Percentiles rank a stretch among this genome's conserved stretches.
Evolutionary conservation across 2,329 filamentous ascomycete genomes (phyloP).

Genomic region (Sporothrix pallida): DNA sequence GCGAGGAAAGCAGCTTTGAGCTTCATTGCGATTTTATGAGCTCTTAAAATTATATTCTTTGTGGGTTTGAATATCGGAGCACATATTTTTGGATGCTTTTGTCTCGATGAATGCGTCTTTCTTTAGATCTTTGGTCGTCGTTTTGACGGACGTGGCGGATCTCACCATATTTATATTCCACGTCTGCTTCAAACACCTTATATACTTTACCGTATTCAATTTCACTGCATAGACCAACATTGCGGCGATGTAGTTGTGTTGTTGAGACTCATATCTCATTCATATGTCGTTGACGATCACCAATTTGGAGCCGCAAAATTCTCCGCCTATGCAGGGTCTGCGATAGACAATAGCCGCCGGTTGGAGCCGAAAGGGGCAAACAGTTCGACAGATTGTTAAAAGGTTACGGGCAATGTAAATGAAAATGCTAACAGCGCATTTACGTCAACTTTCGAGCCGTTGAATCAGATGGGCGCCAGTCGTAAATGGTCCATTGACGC

Average conservation of each 20-base stretch:
- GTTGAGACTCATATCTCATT: slow-evolving; percentile 2
- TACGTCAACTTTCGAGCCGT: no score
- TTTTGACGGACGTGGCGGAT: no score
- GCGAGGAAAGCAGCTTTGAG: not conserved
- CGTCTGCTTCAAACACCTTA: no score
- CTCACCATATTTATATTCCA: no score
- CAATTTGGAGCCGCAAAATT: not conserved
- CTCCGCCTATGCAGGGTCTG: not conserved
- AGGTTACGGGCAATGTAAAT: not conserved
- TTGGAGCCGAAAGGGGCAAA: not conserved
- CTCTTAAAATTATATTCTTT: not conserved
- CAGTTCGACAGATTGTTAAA: not conserved
- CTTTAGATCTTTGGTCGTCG: no score
- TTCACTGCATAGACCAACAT: not conserved
- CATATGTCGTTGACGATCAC: no score
- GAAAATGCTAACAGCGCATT: not conserved
- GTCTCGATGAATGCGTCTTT: no score
- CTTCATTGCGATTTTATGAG: not conserved
- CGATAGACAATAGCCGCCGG: slow-evolving; percentile 6
- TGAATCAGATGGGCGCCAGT: no score
- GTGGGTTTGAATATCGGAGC: no score
- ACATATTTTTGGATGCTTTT: no score
- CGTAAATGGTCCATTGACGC: no score
- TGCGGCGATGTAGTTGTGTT: not conserved
- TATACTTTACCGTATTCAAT: not conserved